Evolutionary conservation across 768 basidiomycete species (phyloP).

Genomic region (Chalciporus chontae): DNA sequence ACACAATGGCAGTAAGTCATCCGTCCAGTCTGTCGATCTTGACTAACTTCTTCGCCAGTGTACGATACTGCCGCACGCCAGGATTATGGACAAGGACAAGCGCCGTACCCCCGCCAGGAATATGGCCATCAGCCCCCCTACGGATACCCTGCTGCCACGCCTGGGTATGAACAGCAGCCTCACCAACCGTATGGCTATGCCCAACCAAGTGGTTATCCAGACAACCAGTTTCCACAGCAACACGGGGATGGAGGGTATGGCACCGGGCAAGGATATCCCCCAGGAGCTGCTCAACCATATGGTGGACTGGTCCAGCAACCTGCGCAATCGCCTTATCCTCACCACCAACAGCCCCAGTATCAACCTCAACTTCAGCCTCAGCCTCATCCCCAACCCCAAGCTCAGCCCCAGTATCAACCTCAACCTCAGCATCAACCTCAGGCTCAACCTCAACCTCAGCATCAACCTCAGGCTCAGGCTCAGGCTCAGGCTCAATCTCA

Average conservation of each 20-base stretch:
- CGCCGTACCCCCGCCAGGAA: constrained; percentile 28
- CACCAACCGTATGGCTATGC: constrained; percentile 30
- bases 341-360: constrained; percentile 28
- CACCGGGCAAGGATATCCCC: constrained; percentile 19
- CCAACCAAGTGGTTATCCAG: constrained; percentile 22
- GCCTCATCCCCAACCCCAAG: constrained; percentile 8
- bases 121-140: constrained; percentile 41
- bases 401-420: constrained; percentile 19
- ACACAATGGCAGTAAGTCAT: constrained; percentile 56
- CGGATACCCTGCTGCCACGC: constrained; percentile 38
- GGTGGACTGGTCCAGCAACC: constrained; percentile 22
- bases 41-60: constrained; percentile 33
- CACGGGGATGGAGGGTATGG: constrained; percentile 24
- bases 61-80: constrained; percentile 44
- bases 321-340: constrained; percentile 31
- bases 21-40: neutral
- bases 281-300: constrained; percentile 21
- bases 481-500: constrained; percentile 32
- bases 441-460: constrained; percentile 21
- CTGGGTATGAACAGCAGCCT: constrained; percentile 42
- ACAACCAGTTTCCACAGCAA: constrained; percentile 25
- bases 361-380: constrained; percentile 25
- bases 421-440: constrained; percentile 30
- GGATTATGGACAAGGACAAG: constrained; percentile 26
- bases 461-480: constrained; percentile 25